Evolutionary conservation across 208 protist species (phyloP).

Genomic region (Phytomonas sp.): DNA sequence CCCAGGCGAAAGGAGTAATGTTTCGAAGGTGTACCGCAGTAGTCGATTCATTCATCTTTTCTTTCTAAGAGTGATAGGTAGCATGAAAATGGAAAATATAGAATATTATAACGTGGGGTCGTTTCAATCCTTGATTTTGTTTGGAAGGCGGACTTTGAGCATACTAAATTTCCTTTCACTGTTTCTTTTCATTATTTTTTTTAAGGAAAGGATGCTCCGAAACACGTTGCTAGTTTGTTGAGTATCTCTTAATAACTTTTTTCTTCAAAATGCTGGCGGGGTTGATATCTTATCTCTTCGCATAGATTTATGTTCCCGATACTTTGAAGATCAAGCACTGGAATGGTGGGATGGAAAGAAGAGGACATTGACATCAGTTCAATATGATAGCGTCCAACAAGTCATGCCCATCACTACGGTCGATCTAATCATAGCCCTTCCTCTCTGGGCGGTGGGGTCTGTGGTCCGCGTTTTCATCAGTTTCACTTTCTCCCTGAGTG

Average conservation of each 20-base stretch:
- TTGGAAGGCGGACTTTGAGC: background rate
- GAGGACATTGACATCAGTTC: background rate
- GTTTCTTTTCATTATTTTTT: constrained; percentile 14
- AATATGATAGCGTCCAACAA: background rate
- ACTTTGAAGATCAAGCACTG: background rate
- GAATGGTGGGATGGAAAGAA: background rate
- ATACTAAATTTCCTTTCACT: constrained; percentile 10
- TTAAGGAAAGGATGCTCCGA: constrained; percentile 8
- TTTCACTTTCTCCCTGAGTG: background rate
- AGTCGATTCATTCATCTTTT: background rate
- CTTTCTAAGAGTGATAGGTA: background rate
- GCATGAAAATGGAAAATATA: constrained; percentile 10
- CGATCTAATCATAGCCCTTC: background rate
- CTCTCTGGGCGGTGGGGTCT: background rate
- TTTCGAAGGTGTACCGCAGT: background rate
- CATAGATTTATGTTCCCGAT: background rate
- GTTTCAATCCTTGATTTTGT: constrained; percentile 12
- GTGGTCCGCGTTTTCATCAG: background rate
- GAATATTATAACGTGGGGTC: background rate
- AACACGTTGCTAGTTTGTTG: constrained; percentile 5
- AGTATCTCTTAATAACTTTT: constrained; percentile 16
- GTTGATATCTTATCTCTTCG: background rate
- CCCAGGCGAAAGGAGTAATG: background rate
- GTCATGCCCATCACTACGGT: background rate
- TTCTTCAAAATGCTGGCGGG: constrained; percentile 4